Base-by-base conservation (phyloP, 306 rosid species). In the Cicer cuneatum region DNA sequence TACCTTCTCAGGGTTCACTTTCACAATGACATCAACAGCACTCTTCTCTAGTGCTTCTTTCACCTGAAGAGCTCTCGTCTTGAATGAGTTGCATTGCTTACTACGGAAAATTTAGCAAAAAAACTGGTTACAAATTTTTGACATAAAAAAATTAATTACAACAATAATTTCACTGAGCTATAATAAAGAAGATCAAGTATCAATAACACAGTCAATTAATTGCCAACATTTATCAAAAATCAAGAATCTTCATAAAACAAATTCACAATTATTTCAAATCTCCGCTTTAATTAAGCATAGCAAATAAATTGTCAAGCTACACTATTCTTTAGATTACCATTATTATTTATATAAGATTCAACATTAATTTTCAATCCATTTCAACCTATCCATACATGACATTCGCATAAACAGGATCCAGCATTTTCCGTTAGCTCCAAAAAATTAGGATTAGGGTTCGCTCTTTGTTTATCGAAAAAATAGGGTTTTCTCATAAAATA, bases 1-100 rank as follows among this genome's bases (percentile, higher is more conserved):
- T 87, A 90, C 99, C 97, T 87, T 88, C 10, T 86, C 85, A 51
- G 96, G 97, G 43, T 94, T 94, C 79, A 90, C 29, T 38, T 71
- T 57, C 81, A 90, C 95, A 41, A 49, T 64, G 71, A 94, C 60
- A 54, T 90, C 93, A 75, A 73, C 1, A 63, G 62, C 70, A 6
- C 80, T 78, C 14, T 71, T 63, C 90, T 87, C 91, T 24, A 94
- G 37, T 42, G 93, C 90, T 51, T 66, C 78, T 78, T 86, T 87
- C 85, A 89, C 97, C 82, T 66, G 18, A 35, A 10, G 10, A 37
- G 98, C 98, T 70, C 90, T 87, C 8, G 29, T 82, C 85, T 83
- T 78, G 85, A 94, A 91, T 3, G 85, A 48, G 6, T 48, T 83
- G 83, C 97, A 94, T 59, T 94, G 97, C 63, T 70, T 94, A 78